These are phyloP conservation scores for Fusarium sp. DNA, from an alignment of 2,329 filamentous ascomycete genomes.

Conservation along the genomic window DNA sequence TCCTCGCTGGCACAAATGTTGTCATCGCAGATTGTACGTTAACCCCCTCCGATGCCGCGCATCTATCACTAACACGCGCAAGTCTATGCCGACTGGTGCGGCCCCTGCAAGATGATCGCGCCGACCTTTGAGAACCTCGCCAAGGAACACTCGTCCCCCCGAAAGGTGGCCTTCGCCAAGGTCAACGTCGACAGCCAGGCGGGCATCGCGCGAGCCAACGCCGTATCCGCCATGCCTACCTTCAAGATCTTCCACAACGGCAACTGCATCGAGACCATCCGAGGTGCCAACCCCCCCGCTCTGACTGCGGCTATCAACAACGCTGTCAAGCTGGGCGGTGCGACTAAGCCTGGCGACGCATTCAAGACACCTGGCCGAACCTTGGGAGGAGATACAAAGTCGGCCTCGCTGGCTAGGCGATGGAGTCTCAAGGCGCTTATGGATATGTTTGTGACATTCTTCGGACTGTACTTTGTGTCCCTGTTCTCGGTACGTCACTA, in stretches of 20 bases:
- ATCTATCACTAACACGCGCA: slow-evolving; percentile 54
- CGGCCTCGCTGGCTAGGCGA: slow-evolving; percentile 27
- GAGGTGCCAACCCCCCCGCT: slow-evolving; percentile 82
- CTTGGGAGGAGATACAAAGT: slow-evolving; percentile 59
- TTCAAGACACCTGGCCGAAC: slow-evolving; percentile 70
- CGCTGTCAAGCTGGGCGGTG: slow-evolving; percentile 66
- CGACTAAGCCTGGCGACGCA: slow-evolving; percentile 57
- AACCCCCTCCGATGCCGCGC: not conserved
- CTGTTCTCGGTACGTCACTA: slow-evolving; percentile 67
- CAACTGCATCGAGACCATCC: slow-evolving; percentile 78
- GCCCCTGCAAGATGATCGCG: slow-evolving; percentile 91
- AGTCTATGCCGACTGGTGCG: slow-evolving; percentile 98
- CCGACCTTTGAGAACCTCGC: slow-evolving; percentile 90
- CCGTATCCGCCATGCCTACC: slow-evolving; percentile 90
- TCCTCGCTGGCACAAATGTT: slow-evolving; percentile 79
- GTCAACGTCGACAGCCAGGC: slow-evolving; percentile 89
- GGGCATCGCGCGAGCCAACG: slow-evolving; percentile 80
- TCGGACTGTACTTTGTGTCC: slow-evolving; percentile 72
- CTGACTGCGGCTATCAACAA: slow-evolving; percentile 83
- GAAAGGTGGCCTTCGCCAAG: slow-evolving; percentile 89
- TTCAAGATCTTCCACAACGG: slow-evolving; percentile 91
- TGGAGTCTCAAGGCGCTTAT: slow-evolving; percentile 59
- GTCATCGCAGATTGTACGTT: slow-evolving; percentile 90
- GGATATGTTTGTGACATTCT: slow-evolving; percentile 64
- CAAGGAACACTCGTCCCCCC: slow-evolving; percentile 81